Conservation (phyloP, 2,329 filamentous ascomycete genomes). For the Capronia coronata region DNA sequence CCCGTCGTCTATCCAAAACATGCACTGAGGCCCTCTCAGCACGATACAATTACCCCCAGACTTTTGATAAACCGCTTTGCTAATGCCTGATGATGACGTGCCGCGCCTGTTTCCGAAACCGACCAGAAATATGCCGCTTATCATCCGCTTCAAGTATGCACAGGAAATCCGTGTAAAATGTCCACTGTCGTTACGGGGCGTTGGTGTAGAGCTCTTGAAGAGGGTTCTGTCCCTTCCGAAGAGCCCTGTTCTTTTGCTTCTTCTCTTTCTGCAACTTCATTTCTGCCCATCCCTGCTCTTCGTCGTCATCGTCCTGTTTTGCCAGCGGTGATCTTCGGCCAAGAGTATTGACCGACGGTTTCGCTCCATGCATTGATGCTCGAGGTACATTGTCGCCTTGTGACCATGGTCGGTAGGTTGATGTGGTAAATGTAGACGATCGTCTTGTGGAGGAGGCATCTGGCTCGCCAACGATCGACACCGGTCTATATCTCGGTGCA, state of each 20-base stretch:
- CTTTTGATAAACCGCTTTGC: no score
- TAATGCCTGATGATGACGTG: constrained; percentile 5
- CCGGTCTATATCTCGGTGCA: constrained; percentile 82
- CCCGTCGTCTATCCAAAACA: constrained; percentile 8
- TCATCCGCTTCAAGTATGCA: constrained; percentile 8
- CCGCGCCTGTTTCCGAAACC: neutral
- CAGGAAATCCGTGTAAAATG: neutral
- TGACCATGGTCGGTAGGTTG: constrained; percentile 35
- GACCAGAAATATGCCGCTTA: constrained; percentile 13
- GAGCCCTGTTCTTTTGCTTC: constrained; percentile 44
- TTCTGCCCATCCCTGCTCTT: constrained; percentile 46
- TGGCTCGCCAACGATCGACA: constrained; percentile 54
- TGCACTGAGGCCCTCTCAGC: neutral
- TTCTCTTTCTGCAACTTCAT: constrained; percentile 47
- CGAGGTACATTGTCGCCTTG: constrained; percentile 29
- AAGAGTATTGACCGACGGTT: constrained; percentile 29
- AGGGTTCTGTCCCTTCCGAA: constrained; percentile 34
- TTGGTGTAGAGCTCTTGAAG: constrained; percentile 27
- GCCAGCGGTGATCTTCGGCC: constrained; percentile 26
- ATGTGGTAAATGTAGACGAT: constrained; percentile 33
- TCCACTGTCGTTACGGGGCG: constrained; percentile 11
- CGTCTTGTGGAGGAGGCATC: constrained; percentile 21
- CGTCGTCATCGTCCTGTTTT: constrained; percentile 41
- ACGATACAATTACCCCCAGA: constrained; percentile 10
- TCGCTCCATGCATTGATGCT: constrained; percentile 26